phyloP scores from a whole-genome alignment of 192 early-diverging fungal genomes.

The Coemansia guatemalensis region DNA sequence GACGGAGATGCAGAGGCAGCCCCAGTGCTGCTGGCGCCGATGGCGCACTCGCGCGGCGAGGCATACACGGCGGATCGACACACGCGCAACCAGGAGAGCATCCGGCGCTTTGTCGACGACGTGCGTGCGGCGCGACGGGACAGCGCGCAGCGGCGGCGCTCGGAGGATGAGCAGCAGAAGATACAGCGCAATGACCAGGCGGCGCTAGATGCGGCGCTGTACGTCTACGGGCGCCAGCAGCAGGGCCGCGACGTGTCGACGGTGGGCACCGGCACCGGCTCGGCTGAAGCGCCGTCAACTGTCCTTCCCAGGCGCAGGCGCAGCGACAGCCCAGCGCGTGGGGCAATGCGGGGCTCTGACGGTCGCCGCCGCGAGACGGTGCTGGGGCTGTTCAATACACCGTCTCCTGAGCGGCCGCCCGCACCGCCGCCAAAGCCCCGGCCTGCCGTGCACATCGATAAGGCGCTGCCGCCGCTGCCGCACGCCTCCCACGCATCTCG shows the following conservation, averaged over 20 bases:
- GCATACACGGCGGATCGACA: slow-evolving; percentile 11
- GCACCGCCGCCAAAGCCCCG: background rate
- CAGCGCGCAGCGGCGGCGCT: slow-evolving; percentile 24
- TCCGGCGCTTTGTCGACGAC: slow-evolving; percentile 40
- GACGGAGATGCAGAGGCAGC: background rate
- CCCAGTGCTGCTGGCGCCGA: background rate
- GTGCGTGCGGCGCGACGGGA: slow-evolving; percentile 31
- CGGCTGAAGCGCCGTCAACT: background rate
- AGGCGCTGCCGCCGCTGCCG: slow-evolving; percentile 31
- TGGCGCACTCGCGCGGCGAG: background rate
- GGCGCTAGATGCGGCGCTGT: slow-evolving; percentile 35
- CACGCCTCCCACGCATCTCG: background rate
- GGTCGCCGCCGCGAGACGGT: slow-evolving; percentile 32
- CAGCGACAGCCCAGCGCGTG: slow-evolving; percentile 7
- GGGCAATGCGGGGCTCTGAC: background rate
- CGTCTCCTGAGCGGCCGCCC: slow-evolving; percentile 2
- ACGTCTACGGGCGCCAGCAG: slow-evolving; percentile 45
- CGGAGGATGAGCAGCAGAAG: slow-evolving; percentile 23
- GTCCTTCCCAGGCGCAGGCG: slow-evolving; percentile 14
- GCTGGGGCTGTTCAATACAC: slow-evolving; percentile 37
- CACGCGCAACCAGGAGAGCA: slow-evolving; percentile 37
- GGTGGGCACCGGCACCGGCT: slow-evolving; percentile 1
- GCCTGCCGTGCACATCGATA: slow-evolving; percentile 15
- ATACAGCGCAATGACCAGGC: slow-evolving; percentile 42
- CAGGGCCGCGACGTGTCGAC: slow-evolving; percentile 11